Conservation (phyloP, 129 eudicot genomes). For the Ambrosia trifida region DNA sequence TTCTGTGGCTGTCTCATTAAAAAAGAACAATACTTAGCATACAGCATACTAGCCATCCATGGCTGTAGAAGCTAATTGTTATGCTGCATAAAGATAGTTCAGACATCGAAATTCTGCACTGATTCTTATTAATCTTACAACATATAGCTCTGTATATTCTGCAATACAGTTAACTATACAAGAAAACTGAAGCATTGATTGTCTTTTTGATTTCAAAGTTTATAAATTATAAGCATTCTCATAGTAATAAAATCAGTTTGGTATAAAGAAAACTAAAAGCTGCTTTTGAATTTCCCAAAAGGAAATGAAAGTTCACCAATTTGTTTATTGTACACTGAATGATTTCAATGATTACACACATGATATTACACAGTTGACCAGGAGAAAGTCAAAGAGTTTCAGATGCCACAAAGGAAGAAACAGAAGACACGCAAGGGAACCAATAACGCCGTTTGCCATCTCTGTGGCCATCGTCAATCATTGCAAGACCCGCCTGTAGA, state of each 20-base stretch:
- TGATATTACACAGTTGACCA: constrained; percentile 20
- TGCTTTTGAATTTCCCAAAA: background rate
- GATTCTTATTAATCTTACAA: background rate
- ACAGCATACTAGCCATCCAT: constrained; percentile 7
- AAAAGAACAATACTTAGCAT: background rate
- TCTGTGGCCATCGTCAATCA: constrained; percentile 91
- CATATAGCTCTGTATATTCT: background rate
- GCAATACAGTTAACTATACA: too few relatives aligned
- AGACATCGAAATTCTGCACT: constrained; percentile 6
- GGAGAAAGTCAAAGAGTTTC: constrained; percentile 41
- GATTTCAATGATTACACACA: constrained; percentile 18
- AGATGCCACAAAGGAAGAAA: constrained; percentile 69
- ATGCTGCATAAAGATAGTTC: background rate
- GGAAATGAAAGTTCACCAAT: background rate
- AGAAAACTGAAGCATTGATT: background rate
- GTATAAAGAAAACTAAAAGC: background rate
- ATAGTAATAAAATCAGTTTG: background rate
- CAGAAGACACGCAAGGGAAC: constrained; percentile 95
- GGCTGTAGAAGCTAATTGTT: background rate
- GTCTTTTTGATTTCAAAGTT: background rate
- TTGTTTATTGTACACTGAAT: background rate
- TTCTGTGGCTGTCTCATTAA: background rate
- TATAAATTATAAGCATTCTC: background rate
- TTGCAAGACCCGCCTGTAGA: constrained; percentile 92
- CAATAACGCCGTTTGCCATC: constrained; percentile 82